Conservation (phyloP, 169 alveolate species). For the Eimeria acervulina region DNA sequence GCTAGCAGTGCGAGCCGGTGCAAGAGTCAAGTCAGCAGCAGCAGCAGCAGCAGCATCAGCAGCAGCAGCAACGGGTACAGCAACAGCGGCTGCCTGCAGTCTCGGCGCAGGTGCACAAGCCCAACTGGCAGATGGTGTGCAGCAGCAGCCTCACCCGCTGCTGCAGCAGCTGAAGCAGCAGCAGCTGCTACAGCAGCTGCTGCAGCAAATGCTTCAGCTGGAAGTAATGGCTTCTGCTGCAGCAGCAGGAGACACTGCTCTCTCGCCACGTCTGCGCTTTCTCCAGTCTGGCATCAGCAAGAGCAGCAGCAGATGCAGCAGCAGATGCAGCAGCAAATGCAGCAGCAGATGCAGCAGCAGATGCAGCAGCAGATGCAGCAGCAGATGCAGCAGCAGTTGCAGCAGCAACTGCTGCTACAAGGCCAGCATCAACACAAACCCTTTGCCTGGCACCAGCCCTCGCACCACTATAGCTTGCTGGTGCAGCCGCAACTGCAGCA, state of each 20-base stretch:
- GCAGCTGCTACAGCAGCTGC: conserved; percentile 35
- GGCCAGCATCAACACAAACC: not conserved
- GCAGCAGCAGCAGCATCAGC: conserved; percentile 25
- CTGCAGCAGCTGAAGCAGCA: conserved; percentile 2
- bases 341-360: not conserved
- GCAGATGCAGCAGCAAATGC: conserved; percentile 18
- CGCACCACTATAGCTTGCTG: not conserved
- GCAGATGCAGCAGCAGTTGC: not conserved
- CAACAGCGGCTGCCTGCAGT: conserved; percentile 39
- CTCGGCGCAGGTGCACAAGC: conserved; percentile 53
- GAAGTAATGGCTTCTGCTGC: conserved; percentile 31
- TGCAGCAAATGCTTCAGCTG: not conserved
- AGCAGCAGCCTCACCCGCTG: conserved; percentile 41
- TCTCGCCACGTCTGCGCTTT: not conserved
- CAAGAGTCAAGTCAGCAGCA: conserved; percentile 57
- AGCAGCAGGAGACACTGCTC: conserved; percentile 58
- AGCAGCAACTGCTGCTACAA: not conserved
- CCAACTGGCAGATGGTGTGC: conserved; percentile 59
- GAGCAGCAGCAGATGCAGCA: conserved; percentile 27
- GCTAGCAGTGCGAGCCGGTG: conserved; percentile 13
- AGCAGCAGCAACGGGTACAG: conserved; percentile 25
- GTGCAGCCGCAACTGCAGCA: not conserved
- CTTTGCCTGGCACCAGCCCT: not conserved
- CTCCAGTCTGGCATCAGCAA: conserved; percentile 53
- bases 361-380: not conserved